These are phyloP conservation scores for Pseudonitzschia multistriata DNA, from an alignment of 108 stramenopile species.

Conservation along the genomic window DNA sequence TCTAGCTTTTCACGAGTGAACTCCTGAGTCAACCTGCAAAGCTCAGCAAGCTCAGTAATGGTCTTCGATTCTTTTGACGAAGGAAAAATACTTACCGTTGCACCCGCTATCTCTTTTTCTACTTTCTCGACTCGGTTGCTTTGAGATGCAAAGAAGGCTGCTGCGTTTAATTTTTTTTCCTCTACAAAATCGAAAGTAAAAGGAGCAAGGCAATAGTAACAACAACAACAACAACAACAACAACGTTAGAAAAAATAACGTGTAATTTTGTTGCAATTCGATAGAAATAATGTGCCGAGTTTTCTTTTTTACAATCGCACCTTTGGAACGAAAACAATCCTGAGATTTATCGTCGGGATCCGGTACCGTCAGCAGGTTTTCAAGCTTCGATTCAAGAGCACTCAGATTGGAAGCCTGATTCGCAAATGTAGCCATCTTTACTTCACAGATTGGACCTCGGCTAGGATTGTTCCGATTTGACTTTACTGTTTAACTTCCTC, in stretches of 20 bases:
- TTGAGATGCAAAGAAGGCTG: constrained; percentile 21
- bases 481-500: no score
- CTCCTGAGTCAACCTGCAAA: constrained; percentile 30
- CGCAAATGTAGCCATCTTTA: constrained; percentile 34
- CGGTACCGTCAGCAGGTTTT: neutral
- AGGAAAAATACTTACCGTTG: constrained; percentile 30
- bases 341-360: neutral
- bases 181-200: neutral
- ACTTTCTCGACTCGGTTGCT: constrained; percentile 3
- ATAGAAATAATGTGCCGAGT: neutral
- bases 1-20: constrained; percentile 28
- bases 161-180: constrained; percentile 1
- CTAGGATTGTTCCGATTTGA: neutral
- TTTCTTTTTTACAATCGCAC: neutral
- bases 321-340: neutral
- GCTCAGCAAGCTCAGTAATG: constrained; percentile 34
- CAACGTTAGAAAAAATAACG: neutral
- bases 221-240: neutral
- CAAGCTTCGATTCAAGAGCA: constrained; percentile 24
- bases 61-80: constrained; percentile 20
- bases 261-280: neutral
- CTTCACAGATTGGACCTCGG: neutral
- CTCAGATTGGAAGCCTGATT: constrained; percentile 37
- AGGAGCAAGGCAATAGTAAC: neutral
- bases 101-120: constrained; percentile 23